Conservation (phyloP, 805 yeast genomes). For the Wickerhamiella kazuoi region DNA sequence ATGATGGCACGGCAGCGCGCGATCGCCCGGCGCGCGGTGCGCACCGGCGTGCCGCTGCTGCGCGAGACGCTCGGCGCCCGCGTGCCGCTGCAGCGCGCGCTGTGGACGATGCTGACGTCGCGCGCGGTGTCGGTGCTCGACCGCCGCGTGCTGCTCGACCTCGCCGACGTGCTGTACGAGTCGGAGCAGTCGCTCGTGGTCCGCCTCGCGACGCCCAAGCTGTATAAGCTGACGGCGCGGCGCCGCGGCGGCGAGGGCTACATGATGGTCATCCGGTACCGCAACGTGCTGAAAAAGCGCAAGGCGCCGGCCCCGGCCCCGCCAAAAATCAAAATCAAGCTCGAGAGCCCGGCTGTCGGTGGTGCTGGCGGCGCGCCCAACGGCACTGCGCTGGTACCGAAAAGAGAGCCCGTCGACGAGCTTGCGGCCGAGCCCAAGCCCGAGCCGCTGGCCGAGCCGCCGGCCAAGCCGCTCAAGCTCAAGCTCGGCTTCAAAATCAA, state of each 20-base stretch:
- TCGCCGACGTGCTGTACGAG: slow-evolving; percentile 47
- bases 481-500: not conserved
- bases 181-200: slow-evolving; percentile 47
- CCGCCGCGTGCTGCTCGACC: slow-evolving; percentile 43
- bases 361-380: too few species aligned
- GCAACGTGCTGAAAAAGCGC: slow-evolving; percentile 9
- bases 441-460: not conserved
- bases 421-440: too few species aligned
- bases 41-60: slow-evolving; percentile 48
- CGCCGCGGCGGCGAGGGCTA: slow-evolving; percentile 21
- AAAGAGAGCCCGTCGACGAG: too few species aligned
- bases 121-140: slow-evolving; percentile 43
- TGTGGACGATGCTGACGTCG: slow-evolving; percentile 53
- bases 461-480: slow-evolving; percentile 2
- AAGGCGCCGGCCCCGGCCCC: too few species aligned
- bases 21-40: slow-evolving; percentile 43
- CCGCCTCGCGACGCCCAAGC: slow-evolving; percentile 46
- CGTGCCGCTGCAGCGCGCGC: slow-evolving; percentile 34
- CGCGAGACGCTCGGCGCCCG: slow-evolving; percentile 38
- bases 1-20: slow-evolving; percentile 43
- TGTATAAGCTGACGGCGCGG: slow-evolving; percentile 45
- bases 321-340: too few species aligned
- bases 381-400: too few species aligned
- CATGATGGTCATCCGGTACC: slow-evolving; percentile 32
- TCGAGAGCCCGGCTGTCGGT: too few species aligned